Base-by-base conservation (phyloP, 352 stramenopile species). In the Phytophthora uliginosa region DNA sequence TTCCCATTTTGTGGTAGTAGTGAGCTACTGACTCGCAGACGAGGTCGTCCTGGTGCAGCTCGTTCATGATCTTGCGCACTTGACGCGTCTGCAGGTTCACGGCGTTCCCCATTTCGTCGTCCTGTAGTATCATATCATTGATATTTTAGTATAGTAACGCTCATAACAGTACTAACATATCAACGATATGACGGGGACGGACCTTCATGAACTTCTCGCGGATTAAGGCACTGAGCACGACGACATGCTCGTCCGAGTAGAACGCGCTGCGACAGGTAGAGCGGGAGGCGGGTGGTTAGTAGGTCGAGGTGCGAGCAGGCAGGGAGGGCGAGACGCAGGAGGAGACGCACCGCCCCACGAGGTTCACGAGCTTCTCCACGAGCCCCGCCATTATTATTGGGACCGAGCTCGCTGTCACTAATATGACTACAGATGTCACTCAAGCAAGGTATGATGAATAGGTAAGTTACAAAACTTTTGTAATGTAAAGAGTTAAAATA, bases 121-220 rank as follows among this genome's bases (percentile, higher is more conserved):
- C 89, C 89, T 96, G 36, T 13, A 47, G 26, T 17, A 42, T 45
- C 34, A 20, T 52, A 58, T 40, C 1, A 69, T 38, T n/a, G 47
- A 45, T 56, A 48, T 18, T 7, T 24, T 31, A 58, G n/a, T 26
- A 66, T 7, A 22, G 18, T 53, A 7, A 48, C 6, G 17, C 15
- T 18, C 12, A 48, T 20, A 48, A 9, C 9, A 53, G 20, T 26
- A 59, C 40, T 62, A 53, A 26, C 24, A 45, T 58, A 38, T 42
- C 26, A 59, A 63, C 51, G 56, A 47, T 15, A 42, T 15, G 51
- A 36, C 7, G 40, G 48, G 12, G 24, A 28, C 18, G 22, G 13
- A 96, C 88, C 82, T 97, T 97, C 59, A 97, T 82, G 69, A 96
- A 97, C 53, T 95, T 94, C 51, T 97, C 90, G 38, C 90, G 89